Conservation (phyloP, 805 yeast species). For the Cyberlindnera veronae region DNA sequence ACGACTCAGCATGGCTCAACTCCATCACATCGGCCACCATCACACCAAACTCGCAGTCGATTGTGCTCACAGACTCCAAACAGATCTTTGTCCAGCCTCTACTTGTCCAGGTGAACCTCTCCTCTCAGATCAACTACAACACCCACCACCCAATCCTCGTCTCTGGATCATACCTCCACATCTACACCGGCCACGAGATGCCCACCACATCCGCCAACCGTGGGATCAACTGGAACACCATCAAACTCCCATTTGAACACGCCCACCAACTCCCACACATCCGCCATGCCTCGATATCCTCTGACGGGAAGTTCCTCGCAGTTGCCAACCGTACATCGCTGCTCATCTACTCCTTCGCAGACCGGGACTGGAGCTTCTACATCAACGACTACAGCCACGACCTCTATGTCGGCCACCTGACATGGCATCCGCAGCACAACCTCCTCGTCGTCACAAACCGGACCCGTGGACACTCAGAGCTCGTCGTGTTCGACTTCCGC, state of each 20-base stretch:
- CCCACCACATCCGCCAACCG: slow-evolving; percentile 9
- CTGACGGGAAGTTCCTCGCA: slow-evolving; percentile 25
- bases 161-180: slow-evolving; percentile 20
- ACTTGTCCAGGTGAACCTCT: not conserved
- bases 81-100: slow-evolving; percentile 7
- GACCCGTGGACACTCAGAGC: slow-evolving; percentile 19
- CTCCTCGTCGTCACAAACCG: slow-evolving; percentile 21
- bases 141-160: slow-evolving; percentile 24
- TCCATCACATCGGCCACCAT: slow-evolving; percentile 1
- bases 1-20: slow-evolving; percentile 12
- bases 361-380: slow-evolving; percentile 28
- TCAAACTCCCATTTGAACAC: slow-evolving; percentile 24
- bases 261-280: slow-evolving; percentile 21
- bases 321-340: slow-evolving; percentile 20
- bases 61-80: slow-evolving; percentile 8
- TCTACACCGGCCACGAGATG: slow-evolving; percentile 28
- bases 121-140: slow-evolving; percentile 23
- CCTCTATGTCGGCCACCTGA: slow-evolving; percentile 15
- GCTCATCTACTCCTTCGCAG: slow-evolving; percentile 21
- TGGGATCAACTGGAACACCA: slow-evolving; percentile 21
- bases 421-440: slow-evolving; percentile 21
- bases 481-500: slow-evolving; percentile 26
- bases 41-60: not conserved
- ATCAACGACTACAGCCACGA: slow-evolving; percentile 26
- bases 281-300: slow-evolving; percentile 20